Base-by-base conservation (phyloP, 1,139 yeast species). In the Pichia sp. region DNA sequence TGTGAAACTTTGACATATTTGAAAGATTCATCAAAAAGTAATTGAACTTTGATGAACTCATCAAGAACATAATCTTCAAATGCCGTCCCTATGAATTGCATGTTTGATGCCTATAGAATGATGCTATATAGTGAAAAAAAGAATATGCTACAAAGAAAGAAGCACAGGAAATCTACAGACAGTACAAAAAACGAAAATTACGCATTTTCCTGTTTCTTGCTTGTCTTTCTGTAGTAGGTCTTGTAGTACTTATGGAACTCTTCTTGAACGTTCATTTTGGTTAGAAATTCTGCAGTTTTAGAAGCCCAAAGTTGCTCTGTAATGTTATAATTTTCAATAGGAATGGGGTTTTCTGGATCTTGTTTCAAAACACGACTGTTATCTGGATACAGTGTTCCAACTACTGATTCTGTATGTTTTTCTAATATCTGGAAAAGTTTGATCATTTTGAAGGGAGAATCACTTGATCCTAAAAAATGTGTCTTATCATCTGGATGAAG, bases 21-120 rank as follows among this genome's bases (percentile, higher is more conserved):
- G 44, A 46, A 56, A 7, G 55, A 45, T 12, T 49, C 52, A 37
- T 62, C 65, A 37, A 47, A 54, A 16, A 61, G 48, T 12, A 61
- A 47, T 38, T 59, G 64, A 2, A 58, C 58, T 26, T 54, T 57
- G 15, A 60, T 29, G 39, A 53, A 60, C 40, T 54, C 53, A 38
- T 61, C 63, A 20, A 61, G 43, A 3, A 55, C 57, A 41, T 59
- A 56, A 29, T 50, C 53, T 24, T 51, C 50, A 45, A 51, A 58
- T 42, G 48, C 15, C 1, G 53, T 51, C 2, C 52, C 52, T 12
- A 40, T 44, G 23, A 40, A 50, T n/a, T 50, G 47, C 53, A 50
- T 50, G 13, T 5, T 16, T 32, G 36, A 3, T 30, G 35, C 8
- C 20, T n/a, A 30, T n/a, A n/a, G 16, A n/a, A 9, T 18, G 22